Conservation (phyloP, 352 stramenopile genomes). For the Hyaloperonospora brassicae region DNA sequence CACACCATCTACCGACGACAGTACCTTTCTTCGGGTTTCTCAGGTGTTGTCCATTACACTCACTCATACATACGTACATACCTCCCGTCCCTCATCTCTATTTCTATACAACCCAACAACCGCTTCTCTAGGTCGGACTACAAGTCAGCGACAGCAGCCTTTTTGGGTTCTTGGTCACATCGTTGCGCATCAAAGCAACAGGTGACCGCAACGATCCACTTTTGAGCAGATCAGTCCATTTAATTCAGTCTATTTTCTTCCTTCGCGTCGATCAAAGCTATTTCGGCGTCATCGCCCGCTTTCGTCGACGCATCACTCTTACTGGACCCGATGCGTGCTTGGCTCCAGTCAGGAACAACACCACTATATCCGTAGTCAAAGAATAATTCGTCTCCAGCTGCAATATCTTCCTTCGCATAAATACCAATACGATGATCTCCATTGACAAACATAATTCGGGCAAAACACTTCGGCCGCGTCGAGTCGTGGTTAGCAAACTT, state of each 20-base stretch:
- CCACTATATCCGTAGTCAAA: slow-evolving; percentile 81
- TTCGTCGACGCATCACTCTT: slow-evolving; percentile 18
- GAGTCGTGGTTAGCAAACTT: slow-evolving; percentile 90
- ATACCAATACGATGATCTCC: slow-evolving; percentile 91
- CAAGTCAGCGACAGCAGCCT: not conserved
- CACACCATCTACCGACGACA: no score
- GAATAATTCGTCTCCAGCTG: slow-evolving; percentile 75
- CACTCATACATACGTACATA: no score
- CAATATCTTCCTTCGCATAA: slow-evolving; percentile 87
- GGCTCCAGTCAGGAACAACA: slow-evolving; percentile 76
- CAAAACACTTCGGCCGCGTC: slow-evolving; percentile 69
- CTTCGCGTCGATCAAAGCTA: slow-evolving; percentile 7
- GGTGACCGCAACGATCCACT: no score
- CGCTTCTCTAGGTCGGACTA: not conserved
- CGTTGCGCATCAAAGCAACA: no score
- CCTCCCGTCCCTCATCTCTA: no score
- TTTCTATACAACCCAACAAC: no score
- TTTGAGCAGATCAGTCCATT: no score
- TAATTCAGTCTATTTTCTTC: slow-evolving; percentile 9
- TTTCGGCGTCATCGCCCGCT: slow-evolving; percentile 10
- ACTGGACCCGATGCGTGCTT: slow-evolving; percentile 41
- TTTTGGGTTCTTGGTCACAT: no score
- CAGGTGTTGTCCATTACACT: no score
- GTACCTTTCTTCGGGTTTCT: no score
- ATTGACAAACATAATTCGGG: slow-evolving; percentile 86